Conservation (phyloP, 768 basidiomycete species). For the Auriscalpium microsporum region DNA sequence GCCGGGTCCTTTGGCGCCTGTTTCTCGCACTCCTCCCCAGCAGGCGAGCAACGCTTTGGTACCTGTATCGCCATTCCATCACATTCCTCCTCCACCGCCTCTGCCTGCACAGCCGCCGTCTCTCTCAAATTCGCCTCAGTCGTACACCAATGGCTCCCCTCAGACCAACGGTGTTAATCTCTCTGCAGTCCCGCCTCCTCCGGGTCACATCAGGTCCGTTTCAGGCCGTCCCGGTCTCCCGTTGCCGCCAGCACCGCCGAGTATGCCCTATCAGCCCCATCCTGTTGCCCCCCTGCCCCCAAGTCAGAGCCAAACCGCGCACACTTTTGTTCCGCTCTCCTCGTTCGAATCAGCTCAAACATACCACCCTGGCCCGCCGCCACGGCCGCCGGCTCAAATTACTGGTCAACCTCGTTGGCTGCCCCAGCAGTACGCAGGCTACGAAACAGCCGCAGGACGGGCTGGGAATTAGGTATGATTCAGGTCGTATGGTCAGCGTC, state of each 20-base stretch:
- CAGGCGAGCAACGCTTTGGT: neutral
- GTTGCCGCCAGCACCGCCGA: constrained; percentile 31
- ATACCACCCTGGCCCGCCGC: constrained; percentile 22
- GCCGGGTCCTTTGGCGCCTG: constrained; percentile 13
- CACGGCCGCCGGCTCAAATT: constrained; percentile 18
- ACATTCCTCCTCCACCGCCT: constrained; percentile 7
- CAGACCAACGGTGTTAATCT: constrained; percentile 11
- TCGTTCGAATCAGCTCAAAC: constrained; percentile 14
- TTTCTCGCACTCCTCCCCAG: constrained; percentile 4
- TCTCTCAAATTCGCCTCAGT: constrained; percentile 3
- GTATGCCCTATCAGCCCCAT: constrained; percentile 21
- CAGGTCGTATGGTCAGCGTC: too few relatives aligned
- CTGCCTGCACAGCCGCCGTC: constrained; percentile 8
- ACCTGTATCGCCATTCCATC: constrained; percentile 6
- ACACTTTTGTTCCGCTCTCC: constrained; percentile 19
- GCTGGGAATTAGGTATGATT: neutral
- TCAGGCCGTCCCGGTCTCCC: constrained; percentile 44
- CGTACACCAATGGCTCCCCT: neutral
- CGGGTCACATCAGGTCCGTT: constrained; percentile 14
- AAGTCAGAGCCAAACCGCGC: constrained; percentile 11
- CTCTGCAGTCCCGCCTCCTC: constrained; percentile 4
- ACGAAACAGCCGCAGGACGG: constrained; percentile 5
- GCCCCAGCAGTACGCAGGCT: constrained; percentile 12
- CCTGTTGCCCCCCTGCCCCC: constrained; percentile 4
- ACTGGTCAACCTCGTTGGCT: constrained; percentile 8